Base-by-base conservation (phyloP, 1,284 basidiomycete species). In the Irpex sp. region DNA sequence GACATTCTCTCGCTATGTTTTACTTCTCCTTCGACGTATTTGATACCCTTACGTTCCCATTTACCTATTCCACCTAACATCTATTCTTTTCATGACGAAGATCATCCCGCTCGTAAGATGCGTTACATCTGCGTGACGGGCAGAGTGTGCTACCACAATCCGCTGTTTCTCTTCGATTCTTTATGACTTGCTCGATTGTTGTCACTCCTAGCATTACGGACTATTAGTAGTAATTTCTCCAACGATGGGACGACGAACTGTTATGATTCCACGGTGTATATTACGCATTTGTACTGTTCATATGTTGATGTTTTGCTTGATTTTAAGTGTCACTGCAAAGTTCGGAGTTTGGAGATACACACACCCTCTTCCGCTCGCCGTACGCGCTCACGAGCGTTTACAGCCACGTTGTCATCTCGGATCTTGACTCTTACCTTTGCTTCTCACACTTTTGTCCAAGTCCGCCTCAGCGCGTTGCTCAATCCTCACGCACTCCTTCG, bases 221-320 rank as follows among this genome's bases (percentile, higher is more conserved):
- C 53, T 55, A 55, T 26, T 35, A 55, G 53, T 55, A 35, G 53
- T 55, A 55, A 55, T 55, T 55, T 55, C 33, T 33, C 11, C 19
- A 9, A 17, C 17, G 49, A 35, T 55, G 53, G 26, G 53, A 55
- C 53, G 53, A 55, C 53, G 53, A 55, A 55, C 53, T 55, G 53
- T 55, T 35, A 55, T 35, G 53, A 55, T 21, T 26, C 19, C 53
- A 55, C 33, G 53, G 53, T 55, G 53, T 55, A 55, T 55, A 36
- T 11, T 55, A 33, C 33, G 53, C 53, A 35, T 55, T 55, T 55
- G 53, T 55, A 55, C 53, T 17, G 53, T 33, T 55, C 53, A 19
- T 50, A 43, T 51, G 21, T 17, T 51, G 8, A 51, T 9, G 17
- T 51, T 51, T 19, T 26, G 21, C 11, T 19, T 17, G 49, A 17